Evolutionary conservation across 257 asterid genomes (phyloP), one percentile per base, ranked within the genome.

Genomic region (Nicotiana noctiflora): DNA sequence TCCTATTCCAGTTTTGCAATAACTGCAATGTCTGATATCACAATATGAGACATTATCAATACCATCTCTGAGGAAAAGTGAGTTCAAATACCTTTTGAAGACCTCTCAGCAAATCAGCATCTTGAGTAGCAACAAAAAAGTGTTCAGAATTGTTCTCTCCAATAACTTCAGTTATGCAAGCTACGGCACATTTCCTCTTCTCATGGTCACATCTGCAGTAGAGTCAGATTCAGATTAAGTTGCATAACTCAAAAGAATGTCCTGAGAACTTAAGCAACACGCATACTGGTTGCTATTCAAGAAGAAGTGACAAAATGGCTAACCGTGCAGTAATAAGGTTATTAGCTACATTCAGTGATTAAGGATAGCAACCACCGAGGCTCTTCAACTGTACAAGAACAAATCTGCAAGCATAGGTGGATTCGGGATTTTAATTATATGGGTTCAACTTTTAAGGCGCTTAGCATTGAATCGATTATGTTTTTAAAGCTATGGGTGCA

Each of bases 81-180:
- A 75, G 64, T 46, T 18, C 72, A 70, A 81, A 62, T 81, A 95
- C 99, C 99, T 93, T 90, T 81, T 89, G 93, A 40, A 93, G 86
- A 84, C 86, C 85, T 83, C 85, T 88, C 83, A 96, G 87, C 79
- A 93, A 84, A 81, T 88, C 96, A 18, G 92, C 93, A 86, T 95
- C 99, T 85, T 93, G 99, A 11, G 99, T 89, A 77, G 96, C 97
- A 83, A 93, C 94, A 91, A 89, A 92, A 84, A 93, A 92, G 82
- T 90, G 98, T 84, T 93, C 98, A 0, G 87, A 21, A 88, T 95
- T 95, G 14, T 79, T 90, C 81, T 88, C 95, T 60, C 97, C 97
- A 76, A 89, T 92, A 79, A 92, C 92, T 75, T 95, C 98, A 14
- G 89, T 86, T 57, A 94, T 82, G 88, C 97, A 95, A 77, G 88